Percentiles rank a stretch among this genome's conserved stretches.
These are phyloP conservation scores for Ensete ventricosum DNA, from an alignment of 176 grass and related monocot species.

Conservation along the genomic window DNA sequence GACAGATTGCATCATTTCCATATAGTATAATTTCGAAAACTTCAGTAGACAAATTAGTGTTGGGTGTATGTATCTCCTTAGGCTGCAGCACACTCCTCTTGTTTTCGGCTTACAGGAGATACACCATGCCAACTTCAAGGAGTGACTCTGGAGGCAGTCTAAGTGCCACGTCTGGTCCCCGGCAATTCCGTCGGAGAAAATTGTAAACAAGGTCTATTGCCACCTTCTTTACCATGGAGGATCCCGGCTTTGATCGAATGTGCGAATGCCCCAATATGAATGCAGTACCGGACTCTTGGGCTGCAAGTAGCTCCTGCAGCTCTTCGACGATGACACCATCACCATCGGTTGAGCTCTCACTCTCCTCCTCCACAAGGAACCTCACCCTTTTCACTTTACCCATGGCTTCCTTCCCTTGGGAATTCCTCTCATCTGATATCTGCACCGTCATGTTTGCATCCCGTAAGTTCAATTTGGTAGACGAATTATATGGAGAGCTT, in stretches of 20 bases:
- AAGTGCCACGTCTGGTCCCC: slow-evolving; percentile 9
- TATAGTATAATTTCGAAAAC: no score
- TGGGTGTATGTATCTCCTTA: no score
- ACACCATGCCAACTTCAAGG: slow-evolving; percentile 16
- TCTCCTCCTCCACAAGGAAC: background rate
- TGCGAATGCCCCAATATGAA: slow-evolving; percentile 6
- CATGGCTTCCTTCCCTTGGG: background rate
- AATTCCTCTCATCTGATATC: background rate
- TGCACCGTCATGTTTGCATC: background rate
- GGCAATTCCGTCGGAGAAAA: slow-evolving; percentile 15
- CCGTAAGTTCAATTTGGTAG: background rate
- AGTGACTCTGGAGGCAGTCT: slow-evolving; percentile 11
- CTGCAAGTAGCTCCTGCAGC: background rate
- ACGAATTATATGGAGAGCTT: background rate
- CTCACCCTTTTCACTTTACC: background rate
- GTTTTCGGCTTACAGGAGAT: slow-evolving; percentile 1
- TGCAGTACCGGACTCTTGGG: slow-evolving; percentile 2
- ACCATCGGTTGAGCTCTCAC: background rate
- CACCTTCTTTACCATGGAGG: slow-evolving; percentile 4
- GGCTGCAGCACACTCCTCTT: no score
- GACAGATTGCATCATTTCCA: no score
- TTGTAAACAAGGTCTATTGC: slow-evolving; percentile 1
- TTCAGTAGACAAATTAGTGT: no score
- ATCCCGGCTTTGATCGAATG: slow-evolving; percentile 8
- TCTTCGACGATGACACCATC: background rate